Evolutionary conservation across 306 rosid genomes (phyloP).

Genomic region (Arachis stenosperma): DNA sequence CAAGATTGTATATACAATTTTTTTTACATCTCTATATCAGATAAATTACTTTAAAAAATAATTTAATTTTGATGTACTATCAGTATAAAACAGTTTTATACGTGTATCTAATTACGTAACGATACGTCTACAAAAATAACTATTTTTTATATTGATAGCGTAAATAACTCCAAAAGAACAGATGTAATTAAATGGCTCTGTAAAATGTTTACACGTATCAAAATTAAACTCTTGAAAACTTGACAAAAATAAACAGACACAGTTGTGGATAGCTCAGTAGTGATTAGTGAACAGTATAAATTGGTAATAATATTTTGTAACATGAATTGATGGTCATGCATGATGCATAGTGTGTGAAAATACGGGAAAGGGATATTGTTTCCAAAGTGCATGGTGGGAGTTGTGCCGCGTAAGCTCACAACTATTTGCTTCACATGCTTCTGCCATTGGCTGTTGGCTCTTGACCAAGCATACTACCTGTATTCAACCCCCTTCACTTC

Average conservation of each 20-base stretch:
- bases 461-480: slow-evolving; percentile 27
- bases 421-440: slow-evolving; percentile 39
- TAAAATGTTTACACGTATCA: too few species aligned
- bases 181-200: too few species aligned
- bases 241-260: not conserved
- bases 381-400: slow-evolving; percentile 25
- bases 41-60: not conserved
- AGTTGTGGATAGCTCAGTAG: not conserved
- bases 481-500: not conserved
- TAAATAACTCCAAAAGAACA: too few species aligned
- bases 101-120: too few species aligned
- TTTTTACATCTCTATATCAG: not conserved
- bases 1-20: not conserved
- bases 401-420: slow-evolving; percentile 33
- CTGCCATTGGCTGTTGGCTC: slow-evolving; percentile 28
- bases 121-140: too few species aligned
- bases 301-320: not conserved
- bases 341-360: not conserved
- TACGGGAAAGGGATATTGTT: slow-evolving; percentile 8
- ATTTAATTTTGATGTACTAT: too few species aligned
- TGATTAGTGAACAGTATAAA: not conserved
- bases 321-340: not conserved
- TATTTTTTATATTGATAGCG: too few species aligned
- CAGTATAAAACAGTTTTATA: too few species aligned
- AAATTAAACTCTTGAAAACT: too few species aligned